Base-by-base conservation (phyloP, 106 monocot species). In the Amphibolis antarctica region DNA sequence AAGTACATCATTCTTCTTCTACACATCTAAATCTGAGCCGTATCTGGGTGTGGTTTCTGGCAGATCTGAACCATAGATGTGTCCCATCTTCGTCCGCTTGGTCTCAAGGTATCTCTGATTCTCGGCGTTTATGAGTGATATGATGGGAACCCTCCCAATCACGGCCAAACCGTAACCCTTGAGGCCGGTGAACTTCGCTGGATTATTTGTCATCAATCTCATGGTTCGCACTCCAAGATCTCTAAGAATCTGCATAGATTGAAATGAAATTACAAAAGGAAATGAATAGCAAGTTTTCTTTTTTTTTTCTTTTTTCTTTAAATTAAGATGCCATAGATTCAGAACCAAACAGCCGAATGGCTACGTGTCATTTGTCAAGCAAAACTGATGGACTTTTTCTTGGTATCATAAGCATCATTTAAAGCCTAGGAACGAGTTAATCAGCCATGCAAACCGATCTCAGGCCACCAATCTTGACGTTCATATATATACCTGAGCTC, bases 141-240 rank as follows among this genome's bases (percentile, higher is more conserved):
- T 74, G 0, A 93, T 69, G 11, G 93, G 88, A 28, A 88, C 81
- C 45, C 85, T 80, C 11, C 85, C 88, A 18, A 88, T 63, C 0
- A 93, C 77, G 0, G 83, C 81, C n/a, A 93, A 69, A 0, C 85
- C 93, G 49, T 88, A 93, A 5, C 93, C 93, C 53, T 81, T 85
- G 21, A 93, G 77, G 0, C 93, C 93, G 3, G 79, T 57, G 55
- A 85, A 93, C 65, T 93, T 93, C 0, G 85, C 76, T 14, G 93
- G 88, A 44, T 93, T 93, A 67, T 93, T 93, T 1, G 93, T 93
- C 88, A 93, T 88, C 51, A 93, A 46, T 9, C 77, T 66, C 93
- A 93, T 88, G 15, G 93, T 93, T 5, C 81, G 70, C 45, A 93
- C 88, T 10, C 93, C 93, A 43, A 93, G 59, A 64, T 93, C 93